Conservation (phyloP, 331 rosid genomes). For the Phaseolus coccineus region DNA sequence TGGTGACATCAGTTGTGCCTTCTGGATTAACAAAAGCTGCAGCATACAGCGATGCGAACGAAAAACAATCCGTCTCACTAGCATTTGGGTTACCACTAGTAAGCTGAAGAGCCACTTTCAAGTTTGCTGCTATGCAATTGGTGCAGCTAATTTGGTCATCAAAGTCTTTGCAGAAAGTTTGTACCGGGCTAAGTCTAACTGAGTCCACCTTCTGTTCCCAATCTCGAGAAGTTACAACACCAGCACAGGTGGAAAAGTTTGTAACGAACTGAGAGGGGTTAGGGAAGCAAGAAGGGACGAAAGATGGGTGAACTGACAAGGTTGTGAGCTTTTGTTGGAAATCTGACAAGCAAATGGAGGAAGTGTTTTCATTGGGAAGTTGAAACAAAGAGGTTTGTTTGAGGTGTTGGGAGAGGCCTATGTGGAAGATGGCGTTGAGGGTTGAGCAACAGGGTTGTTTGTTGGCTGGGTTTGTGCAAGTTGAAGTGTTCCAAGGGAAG, state of each 20-base stretch:
- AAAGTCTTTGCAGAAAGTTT: constrained; percentile 56
- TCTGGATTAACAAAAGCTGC: constrained; percentile 63
- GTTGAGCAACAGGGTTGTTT: constrained; percentile 67
- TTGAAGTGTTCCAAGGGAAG: constrained; percentile 80
- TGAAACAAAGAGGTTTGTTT: constrained; percentile 62
- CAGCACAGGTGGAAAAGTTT: constrained; percentile 61
- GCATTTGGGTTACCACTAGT: constrained; percentile 41
- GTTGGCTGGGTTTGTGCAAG: constrained; percentile 51
- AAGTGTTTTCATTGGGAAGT: constrained; percentile 54
- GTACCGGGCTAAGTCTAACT: constrained; percentile 30
- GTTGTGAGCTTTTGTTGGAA: constrained; percentile 50
- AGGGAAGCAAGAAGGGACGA: constrained; percentile 57
- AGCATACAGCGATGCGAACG: constrained; percentile 64
- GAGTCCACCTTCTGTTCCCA: constrained; percentile 57
- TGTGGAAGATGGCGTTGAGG: constrained; percentile 64
- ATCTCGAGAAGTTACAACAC: constrained; percentile 56
- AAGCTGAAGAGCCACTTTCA: constrained; percentile 49
- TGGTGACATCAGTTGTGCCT: constrained; percentile 64
- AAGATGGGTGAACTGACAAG: constrained; percentile 45
- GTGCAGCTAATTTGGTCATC: constrained; percentile 51
- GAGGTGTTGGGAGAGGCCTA: constrained; percentile 75
- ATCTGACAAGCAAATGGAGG: constrained; percentile 62
- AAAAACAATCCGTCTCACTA: constrained; percentile 55
- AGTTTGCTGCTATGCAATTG: neutral
- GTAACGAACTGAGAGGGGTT: constrained; percentile 63